A percentile compares a stretch with the other conserved stretches of the same genome.
Conservation (phyloP, 371 early-diverging fungal genomes). For the Mucor sp. region DNA sequence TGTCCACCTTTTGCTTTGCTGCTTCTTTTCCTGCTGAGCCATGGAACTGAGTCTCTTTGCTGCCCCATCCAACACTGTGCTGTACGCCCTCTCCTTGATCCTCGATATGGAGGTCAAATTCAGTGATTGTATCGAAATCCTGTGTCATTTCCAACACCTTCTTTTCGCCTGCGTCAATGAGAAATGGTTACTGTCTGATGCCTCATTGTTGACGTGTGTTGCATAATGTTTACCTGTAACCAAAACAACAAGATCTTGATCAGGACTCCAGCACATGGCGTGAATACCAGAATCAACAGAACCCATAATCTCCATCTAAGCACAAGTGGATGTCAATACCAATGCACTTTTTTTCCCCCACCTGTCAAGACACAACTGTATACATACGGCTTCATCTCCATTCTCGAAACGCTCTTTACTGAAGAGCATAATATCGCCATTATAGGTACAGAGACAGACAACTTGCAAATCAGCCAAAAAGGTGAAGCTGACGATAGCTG, state of each 20-base stretch:
- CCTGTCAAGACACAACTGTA: background rate
- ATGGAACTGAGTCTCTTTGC: conserved; percentile 97
- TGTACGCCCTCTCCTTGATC: conserved; percentile 72
- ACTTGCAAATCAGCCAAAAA: conserved; percentile 69
- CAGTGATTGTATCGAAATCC: conserved; percentile 88
- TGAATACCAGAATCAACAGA: conserved; percentile 80
- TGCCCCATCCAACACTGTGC: conserved; percentile 96
- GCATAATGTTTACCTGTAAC: conserved; percentile 62
- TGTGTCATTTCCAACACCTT: conserved; percentile 90
- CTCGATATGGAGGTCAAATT: conserved; percentile 70
- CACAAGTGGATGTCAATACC: background rate
- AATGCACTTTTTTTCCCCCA: background rate
- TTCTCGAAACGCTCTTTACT: conserved; percentile 53
- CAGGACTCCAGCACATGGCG: conserved; percentile 90
- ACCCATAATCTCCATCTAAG: conserved; percentile 71
- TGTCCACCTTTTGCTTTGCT: conserved; percentile 58
- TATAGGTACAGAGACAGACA: conserved; percentile 61
- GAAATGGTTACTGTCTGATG: too few species aligned
- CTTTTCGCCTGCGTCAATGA: conserved; percentile 67
- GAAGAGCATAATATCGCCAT: conserved; percentile 76
- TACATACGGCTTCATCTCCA: conserved; percentile 49
- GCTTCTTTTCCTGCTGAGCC: conserved; percentile 89
- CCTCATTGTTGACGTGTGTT: too few species aligned
- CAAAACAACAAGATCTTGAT: conserved; percentile 84
- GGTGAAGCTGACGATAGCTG: conserved; percentile 53